Evolutionary conservation across 352 stramenopile genomes (phyloP).

Genomic region (Pelagophyceae sp.): DNA sequence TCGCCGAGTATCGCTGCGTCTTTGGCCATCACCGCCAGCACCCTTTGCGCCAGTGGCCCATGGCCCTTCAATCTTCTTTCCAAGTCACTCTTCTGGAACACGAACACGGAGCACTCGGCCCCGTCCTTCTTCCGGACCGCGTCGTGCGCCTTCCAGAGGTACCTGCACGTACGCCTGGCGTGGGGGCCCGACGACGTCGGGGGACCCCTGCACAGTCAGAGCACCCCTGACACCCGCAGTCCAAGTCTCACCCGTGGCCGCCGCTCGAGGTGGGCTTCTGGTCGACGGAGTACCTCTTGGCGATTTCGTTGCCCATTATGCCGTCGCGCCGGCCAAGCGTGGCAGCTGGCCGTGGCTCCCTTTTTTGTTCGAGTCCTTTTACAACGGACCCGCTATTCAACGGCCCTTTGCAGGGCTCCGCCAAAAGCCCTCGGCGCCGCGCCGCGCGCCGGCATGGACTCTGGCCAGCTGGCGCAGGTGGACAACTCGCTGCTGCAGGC

Average conservation of each 20-base stretch:
- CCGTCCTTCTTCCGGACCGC: slow-evolving; percentile 18
- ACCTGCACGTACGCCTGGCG: too few relatives aligned
- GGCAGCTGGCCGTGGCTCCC: too few relatives aligned
- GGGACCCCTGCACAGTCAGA: too few relatives aligned
- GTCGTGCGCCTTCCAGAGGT: not conserved
- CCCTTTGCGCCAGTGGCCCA: not conserved
- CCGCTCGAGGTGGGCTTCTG: not conserved
- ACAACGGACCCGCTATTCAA: too few relatives aligned
- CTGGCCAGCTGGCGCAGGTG: not conserved
- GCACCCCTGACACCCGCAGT: too few relatives aligned
- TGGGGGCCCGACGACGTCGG: too few relatives aligned
- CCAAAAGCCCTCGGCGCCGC: too few relatives aligned
- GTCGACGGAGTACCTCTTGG: slow-evolving; percentile 4
- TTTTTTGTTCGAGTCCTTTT: too few relatives aligned
- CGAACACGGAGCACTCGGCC: slow-evolving; percentile 10
- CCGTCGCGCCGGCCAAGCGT: not conserved
- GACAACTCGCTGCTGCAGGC: slow-evolving; percentile 8
- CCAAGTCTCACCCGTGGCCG: slow-evolving; percentile 11
- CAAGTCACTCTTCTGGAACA: slow-evolving; percentile 4
- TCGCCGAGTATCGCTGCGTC: not conserved
- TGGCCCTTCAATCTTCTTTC: not conserved
- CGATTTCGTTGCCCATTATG: slow-evolving; percentile 7
- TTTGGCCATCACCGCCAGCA: not conserved
- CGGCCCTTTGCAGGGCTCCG: too few relatives aligned
- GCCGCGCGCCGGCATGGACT: slow-evolving; percentile 5